phyloP scores from a whole-genome alignment of 805 yeast species.

The Candida peoriensis region DNA sequence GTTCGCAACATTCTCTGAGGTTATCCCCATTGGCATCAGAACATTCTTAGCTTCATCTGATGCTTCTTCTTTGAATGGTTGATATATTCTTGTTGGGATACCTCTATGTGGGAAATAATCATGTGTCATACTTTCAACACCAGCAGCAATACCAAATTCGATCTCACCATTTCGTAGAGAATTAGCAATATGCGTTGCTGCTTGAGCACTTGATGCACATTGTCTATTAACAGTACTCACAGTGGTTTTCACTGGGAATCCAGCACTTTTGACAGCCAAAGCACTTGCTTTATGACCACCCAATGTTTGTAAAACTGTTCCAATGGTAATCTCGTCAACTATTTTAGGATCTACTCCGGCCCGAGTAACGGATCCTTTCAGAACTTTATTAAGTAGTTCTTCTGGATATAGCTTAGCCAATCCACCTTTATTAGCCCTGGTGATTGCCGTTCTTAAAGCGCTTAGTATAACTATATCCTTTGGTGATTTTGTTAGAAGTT shows the following conservation, averaged over 20 bases:
- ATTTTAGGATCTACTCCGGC: conserved; percentile 43
- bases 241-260: conserved; percentile 71
- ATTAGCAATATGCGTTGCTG: conserved; percentile 78
- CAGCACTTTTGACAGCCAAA: conserved; percentile 83
- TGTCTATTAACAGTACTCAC: conserved; percentile 82
- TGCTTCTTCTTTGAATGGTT: conserved; percentile 27
- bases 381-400: conserved; percentile 59
- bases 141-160: conserved; percentile 81
- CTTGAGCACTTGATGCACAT: conserved; percentile 88
- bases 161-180: conserved; percentile 79
- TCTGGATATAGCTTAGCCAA: conserved; percentile 78
- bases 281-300: conserved; percentile 92
- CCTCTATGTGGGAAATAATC: conserved; percentile 73
- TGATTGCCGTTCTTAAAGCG: conserved; percentile 82
- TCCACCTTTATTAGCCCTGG: conserved; percentile 77
- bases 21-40: conserved; percentile 88
- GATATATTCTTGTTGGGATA: conserved; percentile 41
- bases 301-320: conserved; percentile 82
- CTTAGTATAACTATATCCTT: conserved; percentile 76
- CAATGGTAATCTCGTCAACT: conserved; percentile 78
- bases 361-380: conserved; percentile 53
- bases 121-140: conserved; percentile 85
- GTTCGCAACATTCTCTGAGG: conserved; percentile 80
- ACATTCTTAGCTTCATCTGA: conserved; percentile 55
- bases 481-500: conserved; percentile 15